Percentiles rank a stretch among this genome's conserved stretches.
Conservation (phyloP, 1,284 basidiomycete species). For the Leccinum angustisporum region DNA sequence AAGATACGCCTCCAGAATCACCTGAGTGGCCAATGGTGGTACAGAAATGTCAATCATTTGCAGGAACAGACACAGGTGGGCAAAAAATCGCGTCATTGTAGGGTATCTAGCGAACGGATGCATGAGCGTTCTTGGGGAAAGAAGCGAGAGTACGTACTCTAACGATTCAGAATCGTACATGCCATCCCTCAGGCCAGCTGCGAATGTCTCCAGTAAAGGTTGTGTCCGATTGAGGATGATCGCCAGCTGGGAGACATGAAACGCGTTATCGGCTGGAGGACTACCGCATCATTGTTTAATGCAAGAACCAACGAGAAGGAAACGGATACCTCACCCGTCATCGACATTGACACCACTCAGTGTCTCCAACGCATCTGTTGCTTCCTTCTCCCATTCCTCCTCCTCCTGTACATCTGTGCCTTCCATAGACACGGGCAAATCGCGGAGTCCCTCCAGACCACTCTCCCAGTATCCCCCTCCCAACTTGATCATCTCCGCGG, state of each 20-base stretch:
- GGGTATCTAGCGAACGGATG: slow-evolving; percentile 49
- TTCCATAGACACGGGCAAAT: slow-evolving; percentile 32
- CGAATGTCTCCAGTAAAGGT: slow-evolving; percentile 72
- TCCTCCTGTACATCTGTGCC: slow-evolving; percentile 49
- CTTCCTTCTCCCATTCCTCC: slow-evolving; percentile 64
- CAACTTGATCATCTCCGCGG: slow-evolving; percentile 54
- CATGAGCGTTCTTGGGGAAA: neutral
- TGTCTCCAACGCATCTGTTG: slow-evolving; percentile 50
- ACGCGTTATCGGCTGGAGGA: slow-evolving; percentile 74
- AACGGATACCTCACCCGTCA: slow-evolving; percentile 49
- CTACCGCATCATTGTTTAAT: slow-evolving; percentile 36
- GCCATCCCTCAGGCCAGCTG: slow-evolving; percentile 54
- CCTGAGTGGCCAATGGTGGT: slow-evolving; percentile 73
- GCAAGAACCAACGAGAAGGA: neutral
- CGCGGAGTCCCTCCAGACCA: slow-evolving; percentile 43
- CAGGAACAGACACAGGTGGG: slow-evolving; percentile 91
- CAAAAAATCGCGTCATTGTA: slow-evolving; percentile 84
- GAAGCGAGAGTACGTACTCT: slow-evolving; percentile 53
- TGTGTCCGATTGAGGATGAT: slow-evolving; percentile 80
- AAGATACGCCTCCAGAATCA: slow-evolving; percentile 88
- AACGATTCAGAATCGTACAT: slow-evolving; percentile 48
- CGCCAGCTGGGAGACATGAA: slow-evolving; percentile 83
- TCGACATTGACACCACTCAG: slow-evolving; percentile 52
- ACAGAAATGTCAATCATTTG: slow-evolving; percentile 77
- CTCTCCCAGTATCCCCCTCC: slow-evolving; percentile 67